These are phyloP conservation scores for Xenosphaeropsis pyriputrescens DNA, from an alignment of 2,329 filamentous ascomycete species.

Conservation along the genomic window DNA sequence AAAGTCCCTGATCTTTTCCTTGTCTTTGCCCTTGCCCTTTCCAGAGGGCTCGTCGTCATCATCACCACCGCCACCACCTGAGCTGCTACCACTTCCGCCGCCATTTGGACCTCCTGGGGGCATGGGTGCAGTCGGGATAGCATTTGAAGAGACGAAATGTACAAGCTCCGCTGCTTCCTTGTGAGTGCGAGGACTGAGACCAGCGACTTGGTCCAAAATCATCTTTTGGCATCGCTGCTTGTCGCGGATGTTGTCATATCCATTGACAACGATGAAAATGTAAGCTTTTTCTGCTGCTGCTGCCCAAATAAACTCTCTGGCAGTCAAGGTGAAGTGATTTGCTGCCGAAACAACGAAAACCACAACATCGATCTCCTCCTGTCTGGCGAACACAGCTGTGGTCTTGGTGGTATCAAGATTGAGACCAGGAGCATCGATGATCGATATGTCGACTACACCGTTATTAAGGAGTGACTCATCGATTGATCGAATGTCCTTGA, in stretches of 20 bases:
- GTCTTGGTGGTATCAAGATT: slow-evolving; percentile 96
- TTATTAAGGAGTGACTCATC: slow-evolving; percentile 95
- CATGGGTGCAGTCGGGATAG: slow-evolving; percentile 59
- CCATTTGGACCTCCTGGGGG: slow-evolving; percentile 39
- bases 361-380: slow-evolving; percentile 97
- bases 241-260: slow-evolving; percentile 86
- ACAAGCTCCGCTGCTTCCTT: slow-evolving; percentile 89
- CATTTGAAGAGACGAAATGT: slow-evolving; percentile 96
- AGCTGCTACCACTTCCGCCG: slow-evolving; percentile 36
- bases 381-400: slow-evolving; percentile 88
- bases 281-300: slow-evolving; percentile 96
- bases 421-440: slow-evolving; percentile 91
- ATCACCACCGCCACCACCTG: slow-evolving; percentile 30
- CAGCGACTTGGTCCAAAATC: slow-evolving; percentile 79
- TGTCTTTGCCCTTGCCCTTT: slow-evolving; percentile 53
- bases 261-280: slow-evolving; percentile 97
- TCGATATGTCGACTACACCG: slow-evolving; percentile 90
- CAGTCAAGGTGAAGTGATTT: slow-evolving; percentile 94
- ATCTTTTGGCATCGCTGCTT: slow-evolving; percentile 83
- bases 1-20: slow-evolving; percentile 81
- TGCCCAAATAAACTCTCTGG: slow-evolving; percentile 95
- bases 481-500: slow-evolving; percentile 76
- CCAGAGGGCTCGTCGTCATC: slow-evolving; percentile 35
- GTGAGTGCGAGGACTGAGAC: slow-evolving; percentile 80
- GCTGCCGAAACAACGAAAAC: slow-evolving; percentile 96